phyloP scores from a whole-genome alignment of 2,329 filamentous ascomycete genomes.

The Claviceps africana region DNA sequence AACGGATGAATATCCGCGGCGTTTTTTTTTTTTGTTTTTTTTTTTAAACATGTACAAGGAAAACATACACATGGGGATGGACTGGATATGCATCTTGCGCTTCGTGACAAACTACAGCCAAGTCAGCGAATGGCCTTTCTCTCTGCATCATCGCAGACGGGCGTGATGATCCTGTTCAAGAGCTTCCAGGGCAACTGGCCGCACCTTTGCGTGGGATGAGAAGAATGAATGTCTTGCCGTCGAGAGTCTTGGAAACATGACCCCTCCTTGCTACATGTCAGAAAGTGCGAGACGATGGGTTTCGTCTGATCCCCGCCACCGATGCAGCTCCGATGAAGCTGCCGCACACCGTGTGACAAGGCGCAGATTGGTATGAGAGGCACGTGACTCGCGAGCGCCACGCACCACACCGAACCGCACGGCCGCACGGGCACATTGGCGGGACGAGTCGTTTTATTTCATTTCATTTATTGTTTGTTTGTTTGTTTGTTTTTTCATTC shows the following conservation, averaged over 20 bases:
- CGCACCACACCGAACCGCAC: no score
- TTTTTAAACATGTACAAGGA: background rate
- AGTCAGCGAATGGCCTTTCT: background rate
- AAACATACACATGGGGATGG: conserved; percentile 75
- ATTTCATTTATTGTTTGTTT: background rate
- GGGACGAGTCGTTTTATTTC: no score
- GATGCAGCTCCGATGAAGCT: background rate
- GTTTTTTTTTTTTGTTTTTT: background rate
- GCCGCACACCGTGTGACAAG: no score
- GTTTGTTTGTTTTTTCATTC: no score
- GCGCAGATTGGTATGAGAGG: no score
- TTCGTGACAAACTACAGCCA: conserved; percentile 5
- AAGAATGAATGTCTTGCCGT: background rate
- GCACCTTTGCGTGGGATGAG: background rate
- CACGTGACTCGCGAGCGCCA: background rate
- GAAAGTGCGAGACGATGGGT: background rate
- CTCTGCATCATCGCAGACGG: background rate
- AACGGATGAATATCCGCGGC: background rate
- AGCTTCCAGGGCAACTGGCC: background rate
- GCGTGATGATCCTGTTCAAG: background rate
- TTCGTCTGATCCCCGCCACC: background rate
- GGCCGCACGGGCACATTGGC: no score
- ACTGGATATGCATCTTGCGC: conserved; percentile 63
- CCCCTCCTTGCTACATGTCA: background rate
- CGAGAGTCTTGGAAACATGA: background rate